These are phyloP conservation scores for Vitis rupestris DNA, from an alignment of 164 flowering plant genomes.

Conservation along the genomic window DNA sequence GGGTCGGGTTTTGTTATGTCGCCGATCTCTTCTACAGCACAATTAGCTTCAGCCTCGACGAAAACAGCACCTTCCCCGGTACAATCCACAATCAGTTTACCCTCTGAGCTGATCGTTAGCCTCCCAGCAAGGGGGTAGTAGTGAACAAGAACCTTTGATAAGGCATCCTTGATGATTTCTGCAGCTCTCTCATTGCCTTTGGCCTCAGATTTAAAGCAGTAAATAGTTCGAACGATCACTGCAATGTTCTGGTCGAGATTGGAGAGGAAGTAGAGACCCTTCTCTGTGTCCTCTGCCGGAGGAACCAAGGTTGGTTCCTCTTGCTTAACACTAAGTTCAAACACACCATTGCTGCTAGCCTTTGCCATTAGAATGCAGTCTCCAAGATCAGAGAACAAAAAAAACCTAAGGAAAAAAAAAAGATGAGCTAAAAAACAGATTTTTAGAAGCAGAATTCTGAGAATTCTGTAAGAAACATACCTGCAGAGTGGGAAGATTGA, in stretches of 20 bases:
- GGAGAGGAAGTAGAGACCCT: conserved; percentile 42
- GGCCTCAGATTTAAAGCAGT: conserved; percentile 36
- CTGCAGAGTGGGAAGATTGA: no score
- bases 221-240: conserved; percentile 35
- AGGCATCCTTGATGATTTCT: conserved; percentile 56
- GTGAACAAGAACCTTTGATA: conserved; percentile 72
- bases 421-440: no score
- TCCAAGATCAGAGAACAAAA: no score
- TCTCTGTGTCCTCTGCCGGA: conserved; percentile 40
- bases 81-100: conserved; percentile 78
- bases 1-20: conserved; percentile 81
- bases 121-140: conserved; percentile 80
- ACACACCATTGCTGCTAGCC: neutral
- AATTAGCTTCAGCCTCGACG: conserved; percentile 79
- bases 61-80: conserved; percentile 82
- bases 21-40: conserved; percentile 52
- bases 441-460: neutral
- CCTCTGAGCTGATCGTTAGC: conserved; percentile 62
- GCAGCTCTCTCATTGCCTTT: conserved; percentile 44
- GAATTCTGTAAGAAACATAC: no score
- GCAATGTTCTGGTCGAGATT: conserved; percentile 59
- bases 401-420: no score
- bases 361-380: conserved; percentile 9
- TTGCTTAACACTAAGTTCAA: conserved; percentile 31
- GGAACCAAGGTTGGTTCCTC: conserved; percentile 32